Evolutionary conservation across 1,139 yeast species (phyloP).

Genomic region (Candida tunisiensis): DNA sequence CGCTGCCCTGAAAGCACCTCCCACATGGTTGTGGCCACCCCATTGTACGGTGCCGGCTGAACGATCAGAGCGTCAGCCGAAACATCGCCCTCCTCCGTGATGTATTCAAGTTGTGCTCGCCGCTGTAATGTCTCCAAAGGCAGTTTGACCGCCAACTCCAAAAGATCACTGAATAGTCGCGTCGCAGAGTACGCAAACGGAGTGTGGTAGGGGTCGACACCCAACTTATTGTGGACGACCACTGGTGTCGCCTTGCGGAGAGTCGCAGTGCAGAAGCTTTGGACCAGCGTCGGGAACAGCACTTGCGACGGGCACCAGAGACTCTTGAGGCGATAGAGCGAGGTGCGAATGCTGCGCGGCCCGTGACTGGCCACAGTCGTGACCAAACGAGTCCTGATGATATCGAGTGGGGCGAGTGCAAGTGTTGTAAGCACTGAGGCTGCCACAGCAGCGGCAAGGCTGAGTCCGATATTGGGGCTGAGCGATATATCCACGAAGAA

Average conservation of each 20-base stretch:
- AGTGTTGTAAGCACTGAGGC: conserved; percentile 65
- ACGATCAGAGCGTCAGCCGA: conserved; percentile 12
- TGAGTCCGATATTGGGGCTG: conserved; percentile 57
- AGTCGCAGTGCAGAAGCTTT: conserved; percentile 44
- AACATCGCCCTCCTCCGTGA: conserved; percentile 32
- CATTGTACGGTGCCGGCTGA: conserved; percentile 25
- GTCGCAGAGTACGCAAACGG: conserved; percentile 42
- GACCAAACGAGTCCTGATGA: conserved; percentile 62
- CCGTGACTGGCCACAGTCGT: conserved; percentile 32
- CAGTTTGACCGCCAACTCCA: conserved; percentile 57
- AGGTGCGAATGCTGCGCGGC: conserved; percentile 22
- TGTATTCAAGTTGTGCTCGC: conserved; percentile 66
- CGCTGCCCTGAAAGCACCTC: conserved; percentile 25
- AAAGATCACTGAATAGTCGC: conserved; percentile 35
- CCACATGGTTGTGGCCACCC: conserved; percentile 34
- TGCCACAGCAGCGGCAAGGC: conserved; percentile 48
- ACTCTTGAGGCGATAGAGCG: conserved; percentile 23
- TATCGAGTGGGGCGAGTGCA: conserved; percentile 66
- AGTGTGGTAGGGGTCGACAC: conserved; percentile 51
- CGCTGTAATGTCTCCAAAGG: conserved; percentile 80
- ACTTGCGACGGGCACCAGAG: conserved; percentile 38
- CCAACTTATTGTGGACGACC: conserved; percentile 43
- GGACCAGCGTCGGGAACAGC: conserved; percentile 38
- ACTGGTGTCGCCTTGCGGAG: conserved; percentile 63
- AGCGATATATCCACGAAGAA: conserved; percentile 70